A percentile compares a stretch with the other conserved stretches of the same genome.
phyloP scores from a whole-genome alignment of 2,329 filamentous ascomycete genomes.

The Westerdykella sp. region DNA sequence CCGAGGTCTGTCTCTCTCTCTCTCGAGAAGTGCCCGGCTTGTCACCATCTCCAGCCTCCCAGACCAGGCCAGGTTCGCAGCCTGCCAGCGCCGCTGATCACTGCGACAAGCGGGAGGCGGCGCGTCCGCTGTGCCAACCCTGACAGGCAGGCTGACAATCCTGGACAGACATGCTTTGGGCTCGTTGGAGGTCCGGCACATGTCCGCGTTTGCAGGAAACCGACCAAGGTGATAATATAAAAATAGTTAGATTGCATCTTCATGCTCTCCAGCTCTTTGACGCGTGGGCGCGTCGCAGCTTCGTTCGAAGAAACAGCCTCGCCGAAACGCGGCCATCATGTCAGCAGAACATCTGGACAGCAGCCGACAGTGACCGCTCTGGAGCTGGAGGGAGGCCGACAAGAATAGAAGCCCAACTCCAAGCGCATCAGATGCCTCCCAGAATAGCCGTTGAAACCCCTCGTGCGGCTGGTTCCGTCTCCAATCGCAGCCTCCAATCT shows the following conservation, averaged over 20 bases:
- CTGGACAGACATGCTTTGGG: too few species aligned
- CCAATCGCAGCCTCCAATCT: too few species aligned
- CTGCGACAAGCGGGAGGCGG: not conserved
- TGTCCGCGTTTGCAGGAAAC: slow-evolving; percentile 12
- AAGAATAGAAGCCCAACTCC: not conserved
- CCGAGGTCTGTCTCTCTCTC: too few species aligned
- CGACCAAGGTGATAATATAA: slow-evolving; percentile 10
- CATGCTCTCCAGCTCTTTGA: slow-evolving; percentile 18
- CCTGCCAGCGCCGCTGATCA: too few species aligned
- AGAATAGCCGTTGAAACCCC: too few species aligned
- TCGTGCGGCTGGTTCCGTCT: too few species aligned
- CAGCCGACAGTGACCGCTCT: not conserved
- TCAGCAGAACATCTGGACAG: not conserved
- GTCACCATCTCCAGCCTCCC: too few species aligned
- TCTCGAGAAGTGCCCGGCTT: too few species aligned
- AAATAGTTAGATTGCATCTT: slow-evolving; percentile 22
- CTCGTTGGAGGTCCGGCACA: slow-evolving; percentile 17
- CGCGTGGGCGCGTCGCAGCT: slow-evolving; percentile 12
- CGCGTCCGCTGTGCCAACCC: not conserved
- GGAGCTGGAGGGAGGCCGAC: not conserved
- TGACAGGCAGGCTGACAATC: not conserved
- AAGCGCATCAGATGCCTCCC: not conserved
- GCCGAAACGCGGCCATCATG: not conserved
- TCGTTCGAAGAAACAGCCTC: slow-evolving; percentile 7
- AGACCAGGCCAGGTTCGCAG: too few species aligned